Conservation (phyloP, 2,329 filamentous ascomycete genomes). For the Fusarium sp. region DNA sequence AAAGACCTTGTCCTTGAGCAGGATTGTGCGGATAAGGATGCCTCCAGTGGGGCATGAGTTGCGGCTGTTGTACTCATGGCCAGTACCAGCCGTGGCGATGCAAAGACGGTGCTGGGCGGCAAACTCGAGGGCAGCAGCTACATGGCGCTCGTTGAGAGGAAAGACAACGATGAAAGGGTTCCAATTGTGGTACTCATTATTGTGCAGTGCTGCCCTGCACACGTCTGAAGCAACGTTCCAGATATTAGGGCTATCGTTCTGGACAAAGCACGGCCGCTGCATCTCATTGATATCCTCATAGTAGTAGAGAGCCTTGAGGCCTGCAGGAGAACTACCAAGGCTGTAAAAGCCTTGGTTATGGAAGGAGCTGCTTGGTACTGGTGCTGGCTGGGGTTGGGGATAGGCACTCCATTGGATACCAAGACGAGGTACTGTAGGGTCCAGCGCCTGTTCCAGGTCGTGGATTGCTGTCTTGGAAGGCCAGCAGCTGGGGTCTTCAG, state of each 20-base stretch:
- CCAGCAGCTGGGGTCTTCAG: conserved; percentile 10
- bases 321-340: background rate
- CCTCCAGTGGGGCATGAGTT: conserved; percentile 16
- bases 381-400: conserved; percentile 1
- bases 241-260: fast-evolving
- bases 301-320: background rate
- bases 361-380: background rate
- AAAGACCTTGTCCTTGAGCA: conserved; percentile 4
- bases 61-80: conserved; percentile 12
- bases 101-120: background rate
- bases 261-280: conserved; percentile 1
- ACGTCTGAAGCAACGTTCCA: conserved; percentile 1
- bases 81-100: conserved; percentile 7
- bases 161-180: conserved; percentile 13
- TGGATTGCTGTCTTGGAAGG: background rate
- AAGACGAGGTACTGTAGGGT: conserved; percentile 1
- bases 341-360: conserved; percentile 6
- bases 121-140: background rate
- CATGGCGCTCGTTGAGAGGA: conserved; percentile 5
- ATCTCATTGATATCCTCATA: background rate
- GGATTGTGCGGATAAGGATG: conserved; percentile 9
- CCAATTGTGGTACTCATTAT: conserved; percentile 10
- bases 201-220: conserved; percentile 9
- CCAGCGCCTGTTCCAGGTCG: background rate
- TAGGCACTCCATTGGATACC: background rate